A percentile compares a stretch with the other conserved stretches of the same genome.
phyloP scores from a whole-genome alignment of 345 rosid species.

The Passiflora organensis region DNA sequence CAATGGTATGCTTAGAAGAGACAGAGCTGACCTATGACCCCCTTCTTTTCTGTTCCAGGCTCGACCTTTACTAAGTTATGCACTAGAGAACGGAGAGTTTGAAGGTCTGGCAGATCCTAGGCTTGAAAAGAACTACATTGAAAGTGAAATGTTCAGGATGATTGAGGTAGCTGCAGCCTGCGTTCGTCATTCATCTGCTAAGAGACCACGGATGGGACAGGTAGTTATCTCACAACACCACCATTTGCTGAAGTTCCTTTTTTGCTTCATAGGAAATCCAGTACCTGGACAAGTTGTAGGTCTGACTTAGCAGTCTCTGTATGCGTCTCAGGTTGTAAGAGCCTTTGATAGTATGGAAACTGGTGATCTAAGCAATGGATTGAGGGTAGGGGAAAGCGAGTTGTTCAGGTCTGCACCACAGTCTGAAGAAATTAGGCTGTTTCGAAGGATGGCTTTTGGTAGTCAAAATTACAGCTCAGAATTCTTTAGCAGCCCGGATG shows the following conservation, averaged over 20 bases:
- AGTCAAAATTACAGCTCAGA: constrained; percentile 75
- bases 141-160: constrained; percentile 70
- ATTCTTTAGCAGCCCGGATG: constrained; percentile 40
- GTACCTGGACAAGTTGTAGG: neutral
- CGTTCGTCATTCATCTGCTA: constrained; percentile 80
- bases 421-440: constrained; percentile 77
- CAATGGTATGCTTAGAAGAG: constrained; percentile 2
- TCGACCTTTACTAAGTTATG: constrained; percentile 77
- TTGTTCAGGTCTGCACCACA: constrained; percentile 65
- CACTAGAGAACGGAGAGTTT: constrained; percentile 56
- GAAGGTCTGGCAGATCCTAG: constrained; percentile 64
- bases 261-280: neutral
- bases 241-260: too few species aligned
- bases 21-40: too few species aligned
- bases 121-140: constrained; percentile 57
- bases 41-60: constrained; percentile 44
- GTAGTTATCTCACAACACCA: constrained; percentile 27
- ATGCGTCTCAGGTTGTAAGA: constrained; percentile 65
- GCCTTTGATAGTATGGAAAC: constrained; percentile 64
- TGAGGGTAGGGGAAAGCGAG: constrained; percentile 89
- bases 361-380: constrained; percentile 75
- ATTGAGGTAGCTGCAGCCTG: constrained; percentile 90
- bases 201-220: constrained; percentile 94
- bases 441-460: constrained; percentile 87
- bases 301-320: constrained; percentile 11